phyloP scores from a whole-genome alignment of 139 green algal species.

The Monoraphidium neglectum region DNA sequence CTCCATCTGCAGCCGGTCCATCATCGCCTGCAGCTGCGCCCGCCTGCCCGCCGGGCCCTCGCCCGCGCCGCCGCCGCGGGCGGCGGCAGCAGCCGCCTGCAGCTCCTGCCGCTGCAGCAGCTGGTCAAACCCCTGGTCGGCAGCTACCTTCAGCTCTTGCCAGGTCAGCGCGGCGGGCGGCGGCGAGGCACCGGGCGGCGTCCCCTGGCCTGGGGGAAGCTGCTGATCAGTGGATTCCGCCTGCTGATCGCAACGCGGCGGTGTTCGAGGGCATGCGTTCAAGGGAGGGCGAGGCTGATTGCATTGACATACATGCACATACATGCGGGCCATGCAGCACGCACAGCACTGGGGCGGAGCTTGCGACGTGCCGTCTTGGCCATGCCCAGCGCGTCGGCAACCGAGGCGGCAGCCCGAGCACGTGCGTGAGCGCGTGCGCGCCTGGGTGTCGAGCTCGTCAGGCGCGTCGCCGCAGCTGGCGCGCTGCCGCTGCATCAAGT shows the following conservation, averaged over 20 bases:
- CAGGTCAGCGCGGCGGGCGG: constrained; percentile 42
- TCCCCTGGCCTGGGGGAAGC: no score
- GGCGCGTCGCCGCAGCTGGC: not conserved
- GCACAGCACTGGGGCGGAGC: not conserved
- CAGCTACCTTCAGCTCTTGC: constrained; percentile 57
- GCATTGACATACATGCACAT: not conserved
- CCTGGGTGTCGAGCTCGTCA: not conserved
- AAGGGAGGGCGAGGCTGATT: not conserved
- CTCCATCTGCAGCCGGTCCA: not conserved
- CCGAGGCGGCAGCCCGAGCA: not conserved
- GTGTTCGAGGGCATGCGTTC: not conserved
- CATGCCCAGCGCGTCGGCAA: no score
- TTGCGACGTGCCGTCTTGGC: not conserved
- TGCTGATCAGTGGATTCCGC: not conserved
- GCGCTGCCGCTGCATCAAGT: constrained; percentile 53
- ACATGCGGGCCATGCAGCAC: not conserved
- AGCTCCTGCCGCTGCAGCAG: constrained; percentile 38
- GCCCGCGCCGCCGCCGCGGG: not conserved
- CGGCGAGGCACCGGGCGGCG: not conserved
- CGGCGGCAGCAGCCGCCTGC: not conserved
- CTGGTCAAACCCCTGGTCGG: constrained; percentile 63
- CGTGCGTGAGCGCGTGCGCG: not conserved
- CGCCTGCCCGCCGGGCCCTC: not conserved
- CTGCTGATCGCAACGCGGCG: not conserved
- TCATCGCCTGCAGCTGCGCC: not conserved